Percentiles rank a stretch among this genome's conserved stretches.
Conservation (phyloP, 768 basidiomycete species). For the Tremella mesenterica region DNA sequence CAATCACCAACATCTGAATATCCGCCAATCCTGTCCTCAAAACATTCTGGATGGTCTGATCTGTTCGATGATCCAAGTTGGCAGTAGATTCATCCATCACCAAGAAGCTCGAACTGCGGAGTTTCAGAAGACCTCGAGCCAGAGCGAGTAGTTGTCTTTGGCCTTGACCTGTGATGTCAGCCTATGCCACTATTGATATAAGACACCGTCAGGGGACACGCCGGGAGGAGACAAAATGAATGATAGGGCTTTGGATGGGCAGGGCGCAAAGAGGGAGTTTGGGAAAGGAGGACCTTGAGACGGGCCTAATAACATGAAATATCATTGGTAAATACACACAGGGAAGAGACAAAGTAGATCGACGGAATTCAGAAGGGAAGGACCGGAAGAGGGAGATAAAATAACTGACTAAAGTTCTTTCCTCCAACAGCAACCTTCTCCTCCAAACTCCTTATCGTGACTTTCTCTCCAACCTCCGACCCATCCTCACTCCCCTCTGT, state of each 20-base stretch:
- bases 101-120: slow-evolving; percentile 53
- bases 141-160: slow-evolving; percentile 57
- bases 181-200: no score
- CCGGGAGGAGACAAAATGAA: no score
- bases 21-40: slow-evolving; percentile 49
- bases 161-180: slow-evolving; percentile 42
- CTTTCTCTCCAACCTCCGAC: slow-evolving; percentile 31
- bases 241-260: no score
- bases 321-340: no score
- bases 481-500: slow-evolving; percentile 4
- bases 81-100: slow-evolving; percentile 55
- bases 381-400: no score
- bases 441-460: slow-evolving; percentile 41
- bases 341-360: no score
- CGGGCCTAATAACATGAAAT: no score
- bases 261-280: not conserved
- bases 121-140: slow-evolving; percentile 48
- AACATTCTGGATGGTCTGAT: slow-evolving; percentile 54
- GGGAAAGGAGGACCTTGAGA: not conserved
- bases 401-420: slow-evolving; percentile 49
- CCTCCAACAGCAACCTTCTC: slow-evolving; percentile 45
- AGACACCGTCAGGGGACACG: no score
- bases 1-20: slow-evolving; percentile 54
- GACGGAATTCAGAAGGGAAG: no score
- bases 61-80: slow-evolving; percentile 53